Evolutionary conservation across 208 protist species (phyloP).

Genomic region (Naegleria fowleri): DNA sequence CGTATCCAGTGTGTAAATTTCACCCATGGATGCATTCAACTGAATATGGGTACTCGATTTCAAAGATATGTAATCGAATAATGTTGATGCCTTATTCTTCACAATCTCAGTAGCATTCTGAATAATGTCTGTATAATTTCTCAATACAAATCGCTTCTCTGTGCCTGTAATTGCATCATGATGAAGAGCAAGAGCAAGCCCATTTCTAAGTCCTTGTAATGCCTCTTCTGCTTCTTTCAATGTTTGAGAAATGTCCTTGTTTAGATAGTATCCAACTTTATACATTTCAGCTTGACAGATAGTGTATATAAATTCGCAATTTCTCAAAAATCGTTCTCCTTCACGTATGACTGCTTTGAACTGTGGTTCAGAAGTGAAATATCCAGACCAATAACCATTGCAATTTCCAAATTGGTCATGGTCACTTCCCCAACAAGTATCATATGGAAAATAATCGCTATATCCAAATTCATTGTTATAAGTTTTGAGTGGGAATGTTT

Average conservation of each 20-base stretch:
- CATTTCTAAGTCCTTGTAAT: not conserved
- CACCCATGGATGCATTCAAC: not conserved
- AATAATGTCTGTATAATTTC: not conserved
- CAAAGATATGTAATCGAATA: not conserved
- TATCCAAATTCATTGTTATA: not conserved
- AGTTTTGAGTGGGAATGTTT: not conserved
- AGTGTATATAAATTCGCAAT: not conserved
- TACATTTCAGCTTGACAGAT: not conserved
- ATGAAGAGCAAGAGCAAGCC: not conserved
- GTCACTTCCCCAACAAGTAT: not conserved
- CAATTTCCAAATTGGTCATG: not conserved
- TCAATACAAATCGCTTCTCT: not conserved
- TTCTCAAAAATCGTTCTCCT: not conserved
- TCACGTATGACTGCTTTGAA: not conserved
- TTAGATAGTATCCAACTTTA: not conserved
- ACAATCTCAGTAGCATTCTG: not conserved
- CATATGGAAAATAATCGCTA: not conserved
- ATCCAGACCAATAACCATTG: constrained; percentile 12
- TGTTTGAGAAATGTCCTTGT: not conserved
- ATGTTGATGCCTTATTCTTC: not conserved
- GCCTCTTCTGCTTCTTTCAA: not conserved
- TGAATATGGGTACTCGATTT: not conserved
- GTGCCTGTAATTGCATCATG: constrained; percentile 18
- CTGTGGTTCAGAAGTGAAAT: not conserved
- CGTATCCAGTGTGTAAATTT: not conserved